Conservation (phyloP, 208 protist genomes). For the Trypanosoma vivax region DNA sequence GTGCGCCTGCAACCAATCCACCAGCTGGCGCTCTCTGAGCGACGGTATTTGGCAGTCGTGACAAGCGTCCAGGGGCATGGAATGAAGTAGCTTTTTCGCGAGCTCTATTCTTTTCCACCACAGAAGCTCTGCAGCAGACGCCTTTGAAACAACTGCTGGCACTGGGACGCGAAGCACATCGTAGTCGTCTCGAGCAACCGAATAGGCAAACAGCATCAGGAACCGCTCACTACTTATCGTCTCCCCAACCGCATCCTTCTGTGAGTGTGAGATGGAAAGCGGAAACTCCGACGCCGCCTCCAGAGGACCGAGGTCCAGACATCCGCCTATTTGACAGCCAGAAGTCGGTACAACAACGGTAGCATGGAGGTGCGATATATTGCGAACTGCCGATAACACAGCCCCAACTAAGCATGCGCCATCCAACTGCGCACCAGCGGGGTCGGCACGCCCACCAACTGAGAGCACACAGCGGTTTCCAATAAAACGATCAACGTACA, state of each 20-base stretch:
- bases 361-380: constrained; percentile 7
- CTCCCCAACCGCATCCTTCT: not conserved
- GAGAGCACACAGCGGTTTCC: not conserved
- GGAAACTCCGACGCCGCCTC: not conserved
- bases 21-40: not conserved
- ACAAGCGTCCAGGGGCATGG: not conserved
- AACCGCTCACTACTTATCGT: not conserved
- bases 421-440: not conserved
- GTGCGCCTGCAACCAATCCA: not conserved
- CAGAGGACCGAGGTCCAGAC: constrained; percentile 2
- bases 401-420: not conserved
- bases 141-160: not conserved
- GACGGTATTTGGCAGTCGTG: no score
- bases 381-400: constrained; percentile 2
- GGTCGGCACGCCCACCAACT: not conserved
- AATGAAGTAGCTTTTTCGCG: not conserved
- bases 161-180: not conserved
- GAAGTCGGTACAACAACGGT: not conserved
- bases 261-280: constrained; percentile 1
- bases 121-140: not conserved
- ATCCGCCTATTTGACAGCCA: not conserved
- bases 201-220: constrained; percentile 10
- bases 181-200: constrained; percentile 4
- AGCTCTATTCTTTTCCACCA: constrained; percentile 10
- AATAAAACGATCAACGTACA: not conserved